Evolutionary conservation across 805 yeast species (phyloP).

Genomic region (Torulaspora indica): DNA sequence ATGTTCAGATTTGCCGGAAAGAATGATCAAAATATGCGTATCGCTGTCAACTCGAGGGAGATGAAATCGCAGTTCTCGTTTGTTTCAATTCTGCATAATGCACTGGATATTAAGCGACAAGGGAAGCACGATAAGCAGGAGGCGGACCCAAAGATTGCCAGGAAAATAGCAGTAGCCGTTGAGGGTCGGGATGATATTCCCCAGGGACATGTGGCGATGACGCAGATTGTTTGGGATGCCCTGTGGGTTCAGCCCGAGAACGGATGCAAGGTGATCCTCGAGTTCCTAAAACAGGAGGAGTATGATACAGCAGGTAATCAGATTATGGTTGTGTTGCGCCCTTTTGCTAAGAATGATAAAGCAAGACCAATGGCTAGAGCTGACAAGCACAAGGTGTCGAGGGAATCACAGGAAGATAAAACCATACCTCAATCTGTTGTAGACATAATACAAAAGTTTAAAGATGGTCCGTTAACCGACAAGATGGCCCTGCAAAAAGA

Average conservation of each 20-base stretch:
- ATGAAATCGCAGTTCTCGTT: conserved; percentile 27
- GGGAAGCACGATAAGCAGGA: conserved; percentile 34
- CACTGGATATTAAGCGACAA: conserved; percentile 14
- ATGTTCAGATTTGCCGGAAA: neutral
- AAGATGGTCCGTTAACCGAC: conserved; percentile 17
- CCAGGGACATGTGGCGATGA: conserved; percentile 37
- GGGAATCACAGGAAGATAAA: neutral
- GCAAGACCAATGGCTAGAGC: neutral
- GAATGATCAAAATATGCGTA: neutral
- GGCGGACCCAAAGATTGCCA: conserved; percentile 17
- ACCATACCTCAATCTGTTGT: conserved; percentile 8
- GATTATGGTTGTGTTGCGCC: conserved; percentile 6
- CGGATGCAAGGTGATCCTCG: conserved; percentile 39
- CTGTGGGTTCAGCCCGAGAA: conserved; percentile 43
- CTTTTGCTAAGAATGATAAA: conserved; percentile 2
- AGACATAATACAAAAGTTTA: conserved; percentile 4
- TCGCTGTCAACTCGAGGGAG: conserved; percentile 7
- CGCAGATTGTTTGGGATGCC: conserved; percentile 43
- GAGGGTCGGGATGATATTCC: conserved; percentile 11
- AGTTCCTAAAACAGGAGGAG: conserved; percentile 26
- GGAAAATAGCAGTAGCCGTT: conserved; percentile 19
- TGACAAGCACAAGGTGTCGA: neutral
- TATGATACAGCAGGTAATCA: neutral
- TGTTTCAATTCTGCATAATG: conserved; percentile 29
- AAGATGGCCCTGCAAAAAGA: conserved; percentile 12